Evolutionary conservation across 352 stramenopile species (phyloP), one percentile per base, ranked within the genome.

Genomic region (Globisporangium lucens): DNA sequence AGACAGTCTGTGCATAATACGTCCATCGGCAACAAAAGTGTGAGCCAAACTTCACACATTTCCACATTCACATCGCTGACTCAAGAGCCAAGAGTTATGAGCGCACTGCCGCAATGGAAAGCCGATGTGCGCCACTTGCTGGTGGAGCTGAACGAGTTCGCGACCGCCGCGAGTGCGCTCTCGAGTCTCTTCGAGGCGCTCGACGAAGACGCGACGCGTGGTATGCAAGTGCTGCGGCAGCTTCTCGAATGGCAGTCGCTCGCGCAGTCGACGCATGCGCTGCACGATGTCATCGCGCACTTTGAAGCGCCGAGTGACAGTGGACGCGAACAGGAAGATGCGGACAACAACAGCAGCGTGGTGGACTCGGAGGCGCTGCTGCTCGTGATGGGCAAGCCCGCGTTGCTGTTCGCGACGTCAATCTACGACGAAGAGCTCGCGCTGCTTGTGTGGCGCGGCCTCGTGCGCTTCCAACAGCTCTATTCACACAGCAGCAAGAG

Each of bases 361-460:
- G 6, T 43, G 2, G 41, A 64, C 59, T 58, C 20, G 5, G 35
- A 59, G 53, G 43, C 76, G 73, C 33, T 87, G 66, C 66, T 93
- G 30, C 75, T 77, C 13, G 87, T 87, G 29, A 82, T 95, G 79
- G 87, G 87, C 24, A 93, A 95, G 66, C 84, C 84, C 0, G 82
- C 84, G 56, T 75, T 95, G 36, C 70, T 92, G 20, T 95, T 94
- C 58, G 84, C 86, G 38, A 76, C 87, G 7, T 93, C 87, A 51
- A 89, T 95, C 61, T 95, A 95, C 67, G 87, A 95, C 67, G 87
- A 95, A 65, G 81, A 93, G 41, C 74, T 95, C 38, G 81, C 84
- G 36, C 55, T 79, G 35, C 63, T 89, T 38, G 78, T 93, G 68
- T 91, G 83, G 82, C 65, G 65, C 33, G 85, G 83, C 0, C 75